A percentile compares a stretch with the other conserved stretches of the same genome.
Conservation (phyloP, 2,329 filamentous ascomycete genomes). For the Fusarium fracticaudum region DNA sequence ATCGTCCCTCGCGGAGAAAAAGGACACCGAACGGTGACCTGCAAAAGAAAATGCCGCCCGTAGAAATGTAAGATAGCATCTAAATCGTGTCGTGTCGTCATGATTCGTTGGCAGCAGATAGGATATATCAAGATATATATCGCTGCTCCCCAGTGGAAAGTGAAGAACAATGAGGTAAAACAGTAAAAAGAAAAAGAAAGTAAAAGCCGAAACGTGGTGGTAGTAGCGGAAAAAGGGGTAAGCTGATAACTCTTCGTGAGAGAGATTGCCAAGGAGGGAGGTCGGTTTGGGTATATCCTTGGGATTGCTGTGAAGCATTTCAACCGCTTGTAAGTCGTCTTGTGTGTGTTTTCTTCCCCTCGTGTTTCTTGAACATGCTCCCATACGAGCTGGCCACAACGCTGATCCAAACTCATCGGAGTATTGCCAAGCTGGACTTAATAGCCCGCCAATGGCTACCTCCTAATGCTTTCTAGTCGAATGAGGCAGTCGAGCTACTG, state of each 20-base stretch:
- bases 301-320: conserved; percentile 52
- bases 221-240: background rate
- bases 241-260: conserved; percentile 31
- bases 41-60: conserved; percentile 23
- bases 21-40: background rate
- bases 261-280: conserved; percentile 41
- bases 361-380: conserved; percentile 21
- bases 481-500: conserved; percentile 70
- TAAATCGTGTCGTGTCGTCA: conserved; percentile 42
- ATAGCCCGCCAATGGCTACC: conserved; percentile 1
- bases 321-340: conserved; percentile 48
- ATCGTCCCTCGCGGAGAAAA: conserved; percentile 15
- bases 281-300: conserved; percentile 44
- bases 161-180: conserved; percentile 7
- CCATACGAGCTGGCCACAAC: conserved; percentile 19
- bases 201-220: background rate
- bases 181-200: background rate
- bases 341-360: conserved; percentile 31
- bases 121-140: conserved; percentile 15
- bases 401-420: conserved; percentile 26
- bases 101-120: conserved; percentile 36
- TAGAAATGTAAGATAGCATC: conserved; percentile 36
- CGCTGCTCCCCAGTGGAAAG: conserved; percentile 18
- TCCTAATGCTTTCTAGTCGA: conserved; percentile 55
- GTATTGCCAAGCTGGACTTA: conserved; percentile 9